Percentiles rank a stretch among this genome's conserved stretches.
phyloP scores from a whole-genome alignment of 495 filamentous ascomycete species.

The Lineolata rhizophorae region DNA sequence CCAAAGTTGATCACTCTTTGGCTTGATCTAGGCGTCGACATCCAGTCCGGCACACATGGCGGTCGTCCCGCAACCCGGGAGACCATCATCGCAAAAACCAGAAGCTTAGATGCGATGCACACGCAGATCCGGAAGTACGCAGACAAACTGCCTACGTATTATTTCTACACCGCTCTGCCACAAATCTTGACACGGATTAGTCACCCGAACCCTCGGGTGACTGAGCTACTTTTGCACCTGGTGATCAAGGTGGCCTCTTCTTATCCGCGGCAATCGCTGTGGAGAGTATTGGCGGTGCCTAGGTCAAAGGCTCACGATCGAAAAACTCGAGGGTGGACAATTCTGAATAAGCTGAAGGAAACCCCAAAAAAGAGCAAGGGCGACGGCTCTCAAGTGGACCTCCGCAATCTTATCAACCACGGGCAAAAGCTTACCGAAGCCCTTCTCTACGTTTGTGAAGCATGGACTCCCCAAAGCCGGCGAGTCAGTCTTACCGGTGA shows the following conservation, averaged over 20 bases:
- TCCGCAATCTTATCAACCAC: constrained; percentile 49
- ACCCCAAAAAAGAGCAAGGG: constrained; percentile 11
- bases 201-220: constrained; percentile 58
- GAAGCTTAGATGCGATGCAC: constrained; percentile 49
- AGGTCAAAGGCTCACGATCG: constrained; percentile 30
- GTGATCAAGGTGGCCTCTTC: constrained; percentile 58
- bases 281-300: constrained; percentile 71
- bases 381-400: constrained; percentile 24
- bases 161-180: constrained; percentile 79
- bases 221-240: constrained; percentile 47
- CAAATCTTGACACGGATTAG: constrained; percentile 85
- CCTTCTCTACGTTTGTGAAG: constrained; percentile 59
- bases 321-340: constrained; percentile 25
- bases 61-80: too few species aligned
- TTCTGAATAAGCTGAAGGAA: constrained; percentile 26
- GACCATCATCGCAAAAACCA: constrained; percentile 26
- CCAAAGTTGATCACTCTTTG: constrained; percentile 81
- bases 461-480: constrained; percentile 45
- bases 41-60: constrained; percentile 10
- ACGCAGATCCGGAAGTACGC: constrained; percentile 50
- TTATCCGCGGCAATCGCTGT: constrained; percentile 81
- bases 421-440: constrained; percentile 71
- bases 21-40: constrained; percentile 67
- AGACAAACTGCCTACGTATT: constrained; percentile 54
- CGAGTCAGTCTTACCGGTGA: constrained; percentile 49